A percentile compares a stretch with the other conserved stretches of the same genome.
Evolutionary conservation across 805 yeast genomes (phyloP).

Genomic region (Saturnispora ahearnii): DNA sequence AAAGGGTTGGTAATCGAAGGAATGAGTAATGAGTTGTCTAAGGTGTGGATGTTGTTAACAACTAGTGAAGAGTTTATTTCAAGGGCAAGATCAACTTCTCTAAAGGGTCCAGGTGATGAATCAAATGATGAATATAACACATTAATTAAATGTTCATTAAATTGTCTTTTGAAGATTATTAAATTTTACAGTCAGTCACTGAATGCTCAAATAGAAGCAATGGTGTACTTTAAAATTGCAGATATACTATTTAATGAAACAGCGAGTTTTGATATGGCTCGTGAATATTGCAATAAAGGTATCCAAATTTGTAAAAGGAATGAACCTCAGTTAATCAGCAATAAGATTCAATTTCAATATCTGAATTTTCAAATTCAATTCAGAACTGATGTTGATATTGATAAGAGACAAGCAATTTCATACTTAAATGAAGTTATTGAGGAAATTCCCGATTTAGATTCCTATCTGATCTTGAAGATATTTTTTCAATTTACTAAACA

Average conservation of each 20-base stretch:
- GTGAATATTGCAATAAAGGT: constrained; percentile 27
- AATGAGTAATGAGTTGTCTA: not conserved
- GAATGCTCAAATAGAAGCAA: constrained; percentile 27
- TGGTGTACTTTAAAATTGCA: constrained; percentile 30
- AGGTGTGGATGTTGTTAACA: constrained; percentile 7
- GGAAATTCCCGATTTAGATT: constrained; percentile 11
- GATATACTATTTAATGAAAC: constrained; percentile 35
- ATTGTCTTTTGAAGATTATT: constrained; percentile 29
- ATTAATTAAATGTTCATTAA: constrained; percentile 30
- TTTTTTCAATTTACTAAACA: constrained; percentile 28
- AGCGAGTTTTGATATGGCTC: constrained; percentile 32
- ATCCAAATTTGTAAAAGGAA: constrained; percentile 19
- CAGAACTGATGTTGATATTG: constrained; percentile 13
- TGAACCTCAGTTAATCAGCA: constrained; percentile 17
- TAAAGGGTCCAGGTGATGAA: constrained; percentile 3
- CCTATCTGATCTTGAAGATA: constrained; percentile 14
- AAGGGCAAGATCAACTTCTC: not conserved
- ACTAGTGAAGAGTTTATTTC: constrained; percentile 6
- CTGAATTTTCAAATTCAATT: constrained; percentile 32
- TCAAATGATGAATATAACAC: constrained; percentile 23
- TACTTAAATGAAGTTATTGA: constrained; percentile 25
- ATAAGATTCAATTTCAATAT: constrained; percentile 29
- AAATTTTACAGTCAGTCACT: constrained; percentile 25
- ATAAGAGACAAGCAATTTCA: constrained; percentile 20
- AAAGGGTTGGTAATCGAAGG: not conserved